Conservation (phyloP, 2,329 filamentous ascomycete genomes). For the Aspergillus candidus region DNA sequence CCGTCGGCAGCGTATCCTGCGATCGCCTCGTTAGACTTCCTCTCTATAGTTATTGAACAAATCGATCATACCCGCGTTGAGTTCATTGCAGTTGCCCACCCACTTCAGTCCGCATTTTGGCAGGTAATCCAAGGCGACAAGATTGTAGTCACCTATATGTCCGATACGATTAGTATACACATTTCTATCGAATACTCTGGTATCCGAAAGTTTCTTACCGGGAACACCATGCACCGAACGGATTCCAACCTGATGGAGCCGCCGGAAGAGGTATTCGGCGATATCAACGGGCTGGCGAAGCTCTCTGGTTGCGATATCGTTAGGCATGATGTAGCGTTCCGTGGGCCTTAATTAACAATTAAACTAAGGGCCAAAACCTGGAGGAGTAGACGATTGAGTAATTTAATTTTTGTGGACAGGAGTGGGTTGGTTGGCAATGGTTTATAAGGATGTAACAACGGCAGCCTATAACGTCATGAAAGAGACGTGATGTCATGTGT, state of each 20-base stretch:
- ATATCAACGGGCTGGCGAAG: constrained; percentile 41
- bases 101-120: constrained; percentile 49
- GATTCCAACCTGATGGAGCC: constrained; percentile 46
- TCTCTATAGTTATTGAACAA: no score
- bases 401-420: no score
- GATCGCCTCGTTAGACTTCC: neutral
- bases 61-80: constrained; percentile 47
- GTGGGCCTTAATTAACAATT: neutral
- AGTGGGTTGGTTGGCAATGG: no score
- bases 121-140: constrained; percentile 55
- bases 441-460: no score
- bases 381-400: neutral
- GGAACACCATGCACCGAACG: constrained; percentile 48
- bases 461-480: no score
- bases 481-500: no score
- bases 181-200: neutral
- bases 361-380: no score
- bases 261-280: constrained; percentile 46
- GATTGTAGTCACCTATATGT: constrained; percentile 58
- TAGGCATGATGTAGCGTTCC: constrained; percentile 24
- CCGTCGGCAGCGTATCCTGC: constrained; percentile 71
- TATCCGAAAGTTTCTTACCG: constrained; percentile 38
- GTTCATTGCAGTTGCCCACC: constrained; percentile 58
- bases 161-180: neutral
- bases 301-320: constrained; percentile 40